Conservation (phyloP, 2,329 filamentous ascomycete genomes). For the Penicillium frequentans region DNA sequence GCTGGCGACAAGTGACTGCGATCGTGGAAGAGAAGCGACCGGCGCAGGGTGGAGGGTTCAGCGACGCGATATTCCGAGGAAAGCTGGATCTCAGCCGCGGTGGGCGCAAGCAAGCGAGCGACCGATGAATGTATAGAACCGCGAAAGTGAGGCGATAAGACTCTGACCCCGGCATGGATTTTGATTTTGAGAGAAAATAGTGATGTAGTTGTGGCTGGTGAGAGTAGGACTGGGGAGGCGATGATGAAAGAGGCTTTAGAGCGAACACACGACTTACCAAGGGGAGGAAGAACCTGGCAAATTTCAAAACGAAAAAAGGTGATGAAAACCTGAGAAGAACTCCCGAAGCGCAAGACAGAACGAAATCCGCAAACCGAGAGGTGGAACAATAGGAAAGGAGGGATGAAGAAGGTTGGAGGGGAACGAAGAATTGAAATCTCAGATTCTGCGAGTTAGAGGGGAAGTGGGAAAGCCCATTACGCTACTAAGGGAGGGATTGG, state of each 20-base stretch:
- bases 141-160: not conserved
- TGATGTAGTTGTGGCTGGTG: not conserved
- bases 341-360: constrained; percentile 25
- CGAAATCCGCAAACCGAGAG: constrained; percentile 25
- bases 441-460: constrained; percentile 16
- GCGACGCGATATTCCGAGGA: not conserved
- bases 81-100: not conserved
- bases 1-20: not conserved
- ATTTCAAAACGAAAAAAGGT: constrained; percentile 17
- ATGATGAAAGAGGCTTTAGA: constrained; percentile 19
- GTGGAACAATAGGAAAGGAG: constrained; percentile 28
- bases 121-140: not conserved
- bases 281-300: constrained; percentile 21
- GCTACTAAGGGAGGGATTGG: not conserved
- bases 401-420: constrained; percentile 20
- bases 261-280: constrained; percentile 19
- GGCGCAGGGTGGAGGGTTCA: not conserved
- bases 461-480: constrained; percentile 3
- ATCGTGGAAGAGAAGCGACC: not conserved
- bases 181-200: not conserved
- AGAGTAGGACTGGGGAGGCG: constrained; percentile 1
- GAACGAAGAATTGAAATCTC: constrained; percentile 28
- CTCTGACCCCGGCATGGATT: not conserved
- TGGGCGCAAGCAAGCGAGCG: not conserved
- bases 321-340: constrained; percentile 24